Conservation (phyloP, 78 protist species). For the Neovahlkampfia damariscottae region DNA sequence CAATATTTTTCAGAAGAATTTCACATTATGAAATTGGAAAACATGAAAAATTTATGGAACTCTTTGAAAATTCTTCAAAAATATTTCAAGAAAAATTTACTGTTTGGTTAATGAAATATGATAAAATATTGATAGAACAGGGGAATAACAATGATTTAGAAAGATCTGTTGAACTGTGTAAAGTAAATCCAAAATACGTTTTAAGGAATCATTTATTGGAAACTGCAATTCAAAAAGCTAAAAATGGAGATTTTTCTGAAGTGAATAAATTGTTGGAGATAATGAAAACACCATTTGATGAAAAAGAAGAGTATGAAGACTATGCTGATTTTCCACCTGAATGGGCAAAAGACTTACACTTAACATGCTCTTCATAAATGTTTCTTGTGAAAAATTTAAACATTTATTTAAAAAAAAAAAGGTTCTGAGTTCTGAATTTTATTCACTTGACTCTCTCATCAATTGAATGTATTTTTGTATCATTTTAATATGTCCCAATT, state of each 20-base stretch:
- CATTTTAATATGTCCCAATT: too few relatives aligned
- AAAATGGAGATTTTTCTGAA: neutral
- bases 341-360: neutral
- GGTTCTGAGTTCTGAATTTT: too few relatives aligned
- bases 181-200: neutral
- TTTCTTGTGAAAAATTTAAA: too few relatives aligned
- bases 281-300: neutral
- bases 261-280: neutral
- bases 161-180: too few relatives aligned
- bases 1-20: neutral
- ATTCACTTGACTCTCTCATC: too few relatives aligned
- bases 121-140: neutral
- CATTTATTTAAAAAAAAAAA: too few relatives aligned
- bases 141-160: too few relatives aligned
- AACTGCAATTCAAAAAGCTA: neutral
- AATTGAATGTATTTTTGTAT: too few relatives aligned
- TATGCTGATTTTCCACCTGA: neutral
- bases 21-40: neutral
- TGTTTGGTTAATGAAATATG: neutral
- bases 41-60: neutral
- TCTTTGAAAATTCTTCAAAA: neutral
- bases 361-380: slow-evolving; percentile 1
- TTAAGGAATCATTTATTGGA: neutral
- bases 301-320: neutral
- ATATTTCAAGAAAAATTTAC: neutral